Evolutionary conservation across 2,329 filamentous ascomycete species (phyloP).

Genomic region (Paecilomyces formosus): DNA sequence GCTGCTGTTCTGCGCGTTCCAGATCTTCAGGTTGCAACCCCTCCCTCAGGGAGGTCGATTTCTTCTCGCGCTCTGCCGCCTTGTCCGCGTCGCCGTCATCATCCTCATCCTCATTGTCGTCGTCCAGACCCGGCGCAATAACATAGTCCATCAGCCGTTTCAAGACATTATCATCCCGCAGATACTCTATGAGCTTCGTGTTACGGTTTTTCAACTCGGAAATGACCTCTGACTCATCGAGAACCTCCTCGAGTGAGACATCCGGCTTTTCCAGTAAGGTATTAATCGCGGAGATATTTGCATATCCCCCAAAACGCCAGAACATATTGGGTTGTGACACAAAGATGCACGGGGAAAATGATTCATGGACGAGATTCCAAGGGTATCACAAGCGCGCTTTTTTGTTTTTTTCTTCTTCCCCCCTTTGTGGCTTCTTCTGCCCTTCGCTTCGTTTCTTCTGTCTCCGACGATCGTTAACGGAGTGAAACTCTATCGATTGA

Average conservation of each 20-base stretch:
- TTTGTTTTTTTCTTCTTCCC: constrained; percentile 1
- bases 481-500: not conserved
- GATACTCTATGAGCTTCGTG: constrained; percentile 91
- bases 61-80: constrained; percentile 36
- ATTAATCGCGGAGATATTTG: constrained; percentile 94
- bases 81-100: constrained; percentile 47
- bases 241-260: constrained; percentile 88
- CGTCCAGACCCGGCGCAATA: constrained; percentile 59
- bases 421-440: not conserved
- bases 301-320: constrained; percentile 98
- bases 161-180: constrained; percentile 79
- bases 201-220: constrained; percentile 98
- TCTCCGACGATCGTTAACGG: constrained; percentile 1
- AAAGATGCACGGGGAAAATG: constrained; percentile 19
- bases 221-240: constrained; percentile 93
- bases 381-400: constrained; percentile 2
- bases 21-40: constrained; percentile 33
- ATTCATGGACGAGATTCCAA: constrained; percentile 24
- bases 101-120: constrained; percentile 46
- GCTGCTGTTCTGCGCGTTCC: constrained; percentile 81
- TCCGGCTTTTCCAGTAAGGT: constrained; percentile 92
- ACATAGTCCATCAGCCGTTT: constrained; percentile 86
- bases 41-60: constrained; percentile 24
- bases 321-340: constrained; percentile 68
- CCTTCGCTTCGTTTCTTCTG: not conserved